Conservation (phyloP, 78 protist genomes). For the Cavenderia fasciculata region DNA sequence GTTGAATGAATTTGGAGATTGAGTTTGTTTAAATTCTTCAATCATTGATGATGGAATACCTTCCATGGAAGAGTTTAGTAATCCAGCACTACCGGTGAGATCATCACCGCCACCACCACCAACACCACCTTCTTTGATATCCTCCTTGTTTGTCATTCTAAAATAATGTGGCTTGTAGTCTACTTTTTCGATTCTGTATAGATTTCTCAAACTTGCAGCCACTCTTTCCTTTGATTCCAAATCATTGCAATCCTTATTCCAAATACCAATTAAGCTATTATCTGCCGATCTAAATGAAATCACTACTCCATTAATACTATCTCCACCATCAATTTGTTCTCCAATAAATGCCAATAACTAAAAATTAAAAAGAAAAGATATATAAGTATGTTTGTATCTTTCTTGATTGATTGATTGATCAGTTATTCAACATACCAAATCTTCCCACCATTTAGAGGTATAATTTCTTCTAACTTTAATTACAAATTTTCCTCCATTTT, state of each 20-base stretch:
- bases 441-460: constrained; percentile 82
- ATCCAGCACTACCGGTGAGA: neutral
- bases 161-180: constrained; percentile 69
- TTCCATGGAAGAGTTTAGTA: constrained; percentile 3
- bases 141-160: constrained; percentile 42
- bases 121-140: neutral
- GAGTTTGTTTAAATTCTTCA: constrained; percentile 7
- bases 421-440: constrained; percentile 37
- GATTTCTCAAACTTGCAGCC: constrained; percentile 25
- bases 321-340: constrained; percentile 78
- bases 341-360: constrained; percentile 79
- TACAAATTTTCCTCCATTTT: constrained; percentile 79
- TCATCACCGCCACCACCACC: no score
- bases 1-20: no score
- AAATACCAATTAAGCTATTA: constrained; percentile 72
- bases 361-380: neutral
- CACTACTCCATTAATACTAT: constrained; percentile 62
- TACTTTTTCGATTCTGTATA: constrained; percentile 67
- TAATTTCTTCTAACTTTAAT: constrained; percentile 67
- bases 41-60: neutral
- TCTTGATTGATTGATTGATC: no score
- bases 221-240: constrained; percentile 44
- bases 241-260: constrained; percentile 75
- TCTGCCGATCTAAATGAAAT: constrained; percentile 74
- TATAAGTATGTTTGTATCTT: neutral